Base-by-base conservation (phyloP, 148 eudicot species). In the Polygonum aviculare region DNA sequence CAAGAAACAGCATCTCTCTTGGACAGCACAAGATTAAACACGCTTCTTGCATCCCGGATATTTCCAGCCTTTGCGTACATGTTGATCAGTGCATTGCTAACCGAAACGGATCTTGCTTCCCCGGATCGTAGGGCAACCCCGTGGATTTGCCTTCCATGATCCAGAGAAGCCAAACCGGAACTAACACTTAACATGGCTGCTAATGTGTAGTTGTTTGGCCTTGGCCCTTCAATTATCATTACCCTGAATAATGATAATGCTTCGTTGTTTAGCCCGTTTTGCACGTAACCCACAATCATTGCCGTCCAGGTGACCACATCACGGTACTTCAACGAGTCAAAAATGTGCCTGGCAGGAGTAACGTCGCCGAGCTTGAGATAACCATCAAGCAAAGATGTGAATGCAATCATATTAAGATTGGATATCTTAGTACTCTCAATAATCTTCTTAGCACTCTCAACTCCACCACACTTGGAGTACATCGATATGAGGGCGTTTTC, bases 261-360 rank as follows among this genome's bases (percentile, higher is more conserved):
- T 60, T 85, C 81, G 51, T 78, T 67, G 73, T 80, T 78, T 31
- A 82, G 77, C 21, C 83, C 83, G 18, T 82, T 78, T 69, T 85
- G 81, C 54, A 82, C 81, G 57, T 85, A 85, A 18, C 87, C 85
- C 40, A 85, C 87, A 60, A 85, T 85, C 85, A 85, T 82, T 48
- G 87, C 85, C 7, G 87, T 85, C 85, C 87, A 85, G 48, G 80
- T 75, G 51, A 85, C 74, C 49, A 85, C 85, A 78, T 85, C 87
- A 69, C 78, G 78, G 65, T 74, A 31, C 47, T 74, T 73, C 50
- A 85, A 69, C 14, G 77, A 77, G 81, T 85, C 83, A 80, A 85
- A 85, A 69, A 85, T 74, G 54, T 78, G 71, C 73, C 85, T 80
- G 2, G 87, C 87, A 3, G 87, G 83, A 50, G 40, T 76, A 40